Evolutionary conservation across 164 flowering plant genomes (phyloP).

Genomic region (Santalum album): DNA sequence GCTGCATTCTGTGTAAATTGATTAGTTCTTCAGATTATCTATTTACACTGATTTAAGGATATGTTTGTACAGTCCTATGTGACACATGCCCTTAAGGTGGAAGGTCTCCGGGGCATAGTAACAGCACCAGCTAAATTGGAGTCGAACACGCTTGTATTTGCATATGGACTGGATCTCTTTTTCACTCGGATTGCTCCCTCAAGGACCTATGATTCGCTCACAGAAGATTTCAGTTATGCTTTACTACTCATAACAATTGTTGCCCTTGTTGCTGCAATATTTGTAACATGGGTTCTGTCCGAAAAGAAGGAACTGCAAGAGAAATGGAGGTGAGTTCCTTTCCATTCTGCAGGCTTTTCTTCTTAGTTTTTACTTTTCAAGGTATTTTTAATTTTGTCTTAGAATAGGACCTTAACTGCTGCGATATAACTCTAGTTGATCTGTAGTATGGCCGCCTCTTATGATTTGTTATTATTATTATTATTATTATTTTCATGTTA

Average conservation of each 20-base stretch:
- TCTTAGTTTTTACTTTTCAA: too few species aligned
- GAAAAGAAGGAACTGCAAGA: slow-evolving; percentile 86
- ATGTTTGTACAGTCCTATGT: slow-evolving; percentile 66
- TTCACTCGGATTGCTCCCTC: slow-evolving; percentile 87
- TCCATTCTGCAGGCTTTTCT: background rate
- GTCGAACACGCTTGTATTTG: slow-evolving; percentile 78
- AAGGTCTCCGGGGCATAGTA: slow-evolving; percentile 69
- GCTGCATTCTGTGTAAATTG: too few species aligned
- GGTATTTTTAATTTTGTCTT: background rate
- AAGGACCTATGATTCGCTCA: slow-evolving; percentile 85
- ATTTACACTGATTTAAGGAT: background rate
- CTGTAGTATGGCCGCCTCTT: background rate
- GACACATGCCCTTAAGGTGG: slow-evolving; percentile 79
- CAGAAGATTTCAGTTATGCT: slow-evolving; percentile 92
- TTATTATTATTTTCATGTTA: background rate
- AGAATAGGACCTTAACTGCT: background rate
- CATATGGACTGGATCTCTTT: slow-evolving; percentile 85
- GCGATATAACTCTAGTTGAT: background rate
- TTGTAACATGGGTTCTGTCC: slow-evolving; percentile 83
- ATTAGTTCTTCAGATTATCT: background rate
- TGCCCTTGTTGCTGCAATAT: slow-evolving; percentile 70
- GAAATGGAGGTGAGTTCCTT: slow-evolving; percentile 72
- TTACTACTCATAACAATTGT: slow-evolving; percentile 79
- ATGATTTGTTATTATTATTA: too few species aligned
- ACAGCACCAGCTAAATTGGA: slow-evolving; percentile 74